Evolutionary conservation across 495 filamentous ascomycete species (phyloP).

Genomic region (Lichenothelia convexa): DNA sequence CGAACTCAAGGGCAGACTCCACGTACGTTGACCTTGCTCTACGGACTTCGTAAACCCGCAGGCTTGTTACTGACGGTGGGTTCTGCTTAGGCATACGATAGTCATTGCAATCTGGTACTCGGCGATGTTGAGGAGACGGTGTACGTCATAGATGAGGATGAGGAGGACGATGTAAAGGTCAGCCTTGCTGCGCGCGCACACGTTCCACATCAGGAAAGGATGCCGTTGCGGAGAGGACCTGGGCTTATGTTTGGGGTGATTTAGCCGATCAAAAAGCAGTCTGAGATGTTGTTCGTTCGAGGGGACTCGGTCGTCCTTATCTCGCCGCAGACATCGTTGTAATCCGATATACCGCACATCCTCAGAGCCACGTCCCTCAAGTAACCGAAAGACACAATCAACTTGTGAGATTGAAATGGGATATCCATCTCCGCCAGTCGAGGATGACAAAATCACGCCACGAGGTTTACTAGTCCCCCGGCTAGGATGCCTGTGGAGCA

Average conservation of each 20-base stretch:
- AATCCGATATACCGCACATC: too few relatives aligned
- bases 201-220: neutral
- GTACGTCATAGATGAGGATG: constrained; percentile 67
- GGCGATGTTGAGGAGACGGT: constrained; percentile 96
- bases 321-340: constrained; percentile 24
- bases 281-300: constrained; percentile 88
- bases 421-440: too few relatives aligned
- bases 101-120: constrained; percentile 94
- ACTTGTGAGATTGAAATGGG: too few relatives aligned
- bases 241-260: constrained; percentile 1
- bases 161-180: constrained; percentile 62
- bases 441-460: too few relatives aligned
- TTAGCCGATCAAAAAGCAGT: constrained; percentile 85
- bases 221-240: neutral
- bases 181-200: constrained; percentile 26
- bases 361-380: too few relatives aligned
- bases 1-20: constrained; percentile 83
- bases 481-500: too few relatives aligned
- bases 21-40: constrained; percentile 45
- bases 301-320: constrained; percentile 95
- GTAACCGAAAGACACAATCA: too few relatives aligned
- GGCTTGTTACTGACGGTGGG: too few relatives aligned
- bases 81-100: constrained; percentile 69
- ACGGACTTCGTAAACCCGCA: too few relatives aligned
- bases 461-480: too few relatives aligned